Conservation (phyloP, 441 rosid genomes). For the Kokia cookei region DNA sequence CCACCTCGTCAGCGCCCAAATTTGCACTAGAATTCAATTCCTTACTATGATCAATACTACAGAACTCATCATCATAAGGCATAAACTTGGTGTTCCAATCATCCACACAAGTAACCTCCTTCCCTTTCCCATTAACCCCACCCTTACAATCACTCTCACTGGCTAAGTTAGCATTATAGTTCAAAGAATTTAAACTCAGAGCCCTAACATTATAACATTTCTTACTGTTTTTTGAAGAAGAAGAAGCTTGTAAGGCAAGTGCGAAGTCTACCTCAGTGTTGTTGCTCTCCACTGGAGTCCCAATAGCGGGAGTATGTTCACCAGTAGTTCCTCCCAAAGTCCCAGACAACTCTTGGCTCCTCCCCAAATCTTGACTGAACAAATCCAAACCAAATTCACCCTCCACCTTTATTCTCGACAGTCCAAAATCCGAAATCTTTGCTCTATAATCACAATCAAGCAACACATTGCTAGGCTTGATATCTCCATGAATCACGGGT, state of each 20-base stretch:
- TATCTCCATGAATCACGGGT: constrained; percentile 94
- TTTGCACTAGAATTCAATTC: constrained; percentile 44
- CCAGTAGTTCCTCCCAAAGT: constrained; percentile 32
- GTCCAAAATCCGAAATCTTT: constrained; percentile 84
- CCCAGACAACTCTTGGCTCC: constrained; percentile 76
- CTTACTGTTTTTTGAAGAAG: constrained; percentile 73
- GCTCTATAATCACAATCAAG: constrained; percentile 77
- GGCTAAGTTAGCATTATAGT: constrained; percentile 33
- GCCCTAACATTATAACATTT: constrained; percentile 47
- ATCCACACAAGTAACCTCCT: constrained; percentile 53
- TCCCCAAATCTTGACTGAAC: constrained; percentile 81
- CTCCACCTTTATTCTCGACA: constrained; percentile 82
- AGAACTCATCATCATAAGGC: constrained; percentile 47
- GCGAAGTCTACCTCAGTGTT: constrained; percentile 81
- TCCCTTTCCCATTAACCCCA: constrained; percentile 50
- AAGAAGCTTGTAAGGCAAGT: constrained; percentile 91
- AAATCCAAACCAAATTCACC: constrained; percentile 74
- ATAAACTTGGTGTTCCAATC: constrained; percentile 60
- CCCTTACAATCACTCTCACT: constrained; percentile 34
- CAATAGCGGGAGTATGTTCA: constrained; percentile 41
- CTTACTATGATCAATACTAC: constrained; percentile 46
- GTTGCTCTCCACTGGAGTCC: constrained; percentile 57
- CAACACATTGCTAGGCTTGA: constrained; percentile 91
- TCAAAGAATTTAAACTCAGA: constrained; percentile 45
- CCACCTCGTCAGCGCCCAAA: constrained; percentile 31